These are phyloP conservation scores for Aspergillus kassunensis DNA, from an alignment of 495 filamentous ascomycete genomes.

Conservation along the genomic window DNA sequence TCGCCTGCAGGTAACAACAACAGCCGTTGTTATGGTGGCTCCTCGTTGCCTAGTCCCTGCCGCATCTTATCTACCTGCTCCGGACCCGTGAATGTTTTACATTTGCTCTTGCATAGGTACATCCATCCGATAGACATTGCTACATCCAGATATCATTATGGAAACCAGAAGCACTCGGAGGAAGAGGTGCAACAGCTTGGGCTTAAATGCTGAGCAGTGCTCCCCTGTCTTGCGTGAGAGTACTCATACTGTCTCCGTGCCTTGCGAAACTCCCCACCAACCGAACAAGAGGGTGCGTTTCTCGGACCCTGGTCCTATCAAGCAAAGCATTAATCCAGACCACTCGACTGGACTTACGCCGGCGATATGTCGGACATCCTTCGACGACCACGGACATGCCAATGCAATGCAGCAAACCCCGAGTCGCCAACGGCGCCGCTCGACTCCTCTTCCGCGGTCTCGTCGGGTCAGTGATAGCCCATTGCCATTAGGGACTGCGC, in stretches of 20 bases:
- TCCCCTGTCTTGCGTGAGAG: constrained; percentile 19
- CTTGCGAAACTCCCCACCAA: constrained; percentile 27
- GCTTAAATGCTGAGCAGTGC: constrained; percentile 15
- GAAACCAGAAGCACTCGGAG: constrained; percentile 28
- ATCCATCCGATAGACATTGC: background rate
- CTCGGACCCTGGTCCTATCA: constrained; percentile 61
- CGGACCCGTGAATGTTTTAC: too few species aligned
- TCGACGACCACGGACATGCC: constrained; percentile 22
- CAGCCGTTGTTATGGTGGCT: background rate
- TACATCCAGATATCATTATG: constrained; percentile 15
- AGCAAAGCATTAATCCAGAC: constrained; percentile 23
- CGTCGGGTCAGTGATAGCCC: constrained; percentile 24
- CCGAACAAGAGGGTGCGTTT: constrained; percentile 65
- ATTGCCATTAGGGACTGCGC: constrained; percentile 22
- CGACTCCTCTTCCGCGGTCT: constrained; percentile 29
- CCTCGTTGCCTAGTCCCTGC: constrained; percentile 4
- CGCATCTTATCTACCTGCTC: constrained; percentile 4
- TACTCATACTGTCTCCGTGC: background rate
- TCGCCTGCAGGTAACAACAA: constrained; percentile 7
- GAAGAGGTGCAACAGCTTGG: constrained; percentile 30
- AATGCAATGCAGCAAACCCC: constrained; percentile 32
- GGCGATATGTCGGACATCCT: constrained; percentile 55
- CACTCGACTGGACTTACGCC: constrained; percentile 66
- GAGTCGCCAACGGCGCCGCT: constrained; percentile 37
- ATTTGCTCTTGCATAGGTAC: background rate